These are phyloP conservation scores for Adansonia grandidieri DNA, from an alignment of 441 rosid species.

Conservation along the genomic window DNA sequence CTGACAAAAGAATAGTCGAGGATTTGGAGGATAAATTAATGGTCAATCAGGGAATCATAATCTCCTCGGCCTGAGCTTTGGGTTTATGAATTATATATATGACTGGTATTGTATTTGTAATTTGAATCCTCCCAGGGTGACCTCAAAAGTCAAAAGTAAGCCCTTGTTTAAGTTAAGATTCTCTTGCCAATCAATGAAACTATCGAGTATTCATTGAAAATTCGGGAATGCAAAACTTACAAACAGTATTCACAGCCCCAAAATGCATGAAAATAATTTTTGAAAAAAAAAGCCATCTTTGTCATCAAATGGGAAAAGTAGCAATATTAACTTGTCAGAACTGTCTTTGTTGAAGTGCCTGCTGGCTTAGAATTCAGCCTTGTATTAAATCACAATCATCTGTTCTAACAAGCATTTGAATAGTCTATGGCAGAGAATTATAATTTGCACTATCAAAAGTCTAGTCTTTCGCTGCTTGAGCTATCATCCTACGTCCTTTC, in stretches of 20 bases:
- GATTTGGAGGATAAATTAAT: background rate
- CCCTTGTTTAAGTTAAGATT: too few species aligned
- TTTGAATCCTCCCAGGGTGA: background rate
- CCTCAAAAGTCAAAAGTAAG: background rate
- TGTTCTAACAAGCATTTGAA: constrained; percentile 1
- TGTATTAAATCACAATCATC: background rate
- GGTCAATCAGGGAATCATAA: background rate
- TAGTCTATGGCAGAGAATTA: background rate
- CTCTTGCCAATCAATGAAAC: background rate
- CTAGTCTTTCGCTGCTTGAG: background rate
- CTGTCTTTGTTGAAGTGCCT: background rate
- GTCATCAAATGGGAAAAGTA: constrained; percentile 1
- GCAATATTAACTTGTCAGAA: background rate
- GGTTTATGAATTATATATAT: background rate
- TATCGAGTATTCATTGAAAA: background rate
- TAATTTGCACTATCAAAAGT: background rate
- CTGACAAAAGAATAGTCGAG: background rate
- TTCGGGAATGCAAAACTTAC: background rate
- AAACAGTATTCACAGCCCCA: background rate
- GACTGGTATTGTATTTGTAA: too few species aligned
- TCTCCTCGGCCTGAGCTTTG: background rate
- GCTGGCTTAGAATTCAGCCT: background rate
- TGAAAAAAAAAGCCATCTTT: background rate
- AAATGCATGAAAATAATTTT: too few species aligned
- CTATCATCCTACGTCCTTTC: background rate